Percentiles rank a stretch among this genome's conserved stretches.
Conservation (phyloP, 306 rosid genomes). For the Crotalaria pallida region DNA sequence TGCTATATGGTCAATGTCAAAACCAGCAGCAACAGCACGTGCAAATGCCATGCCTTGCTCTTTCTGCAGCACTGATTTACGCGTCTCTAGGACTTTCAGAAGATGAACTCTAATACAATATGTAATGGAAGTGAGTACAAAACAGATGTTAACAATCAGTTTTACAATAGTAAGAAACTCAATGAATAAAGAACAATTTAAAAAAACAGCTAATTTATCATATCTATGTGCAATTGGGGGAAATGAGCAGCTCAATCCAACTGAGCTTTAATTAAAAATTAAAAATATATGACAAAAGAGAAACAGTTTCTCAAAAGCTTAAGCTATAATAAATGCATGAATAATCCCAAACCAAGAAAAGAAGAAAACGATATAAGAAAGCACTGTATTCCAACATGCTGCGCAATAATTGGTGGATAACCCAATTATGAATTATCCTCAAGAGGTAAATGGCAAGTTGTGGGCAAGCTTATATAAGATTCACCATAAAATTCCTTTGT, state of each 20-base stretch:
- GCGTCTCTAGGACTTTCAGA: constrained; percentile 88
- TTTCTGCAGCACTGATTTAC: constrained; percentile 81
- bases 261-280: neutral
- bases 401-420: neutral
- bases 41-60: constrained; percentile 99
- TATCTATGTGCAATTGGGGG: neutral
- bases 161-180: constrained; percentile 13
- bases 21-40: constrained; percentile 98
- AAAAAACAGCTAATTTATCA: neutral
- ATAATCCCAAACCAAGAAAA: neutral
- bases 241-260: neutral
- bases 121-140: constrained; percentile 6
- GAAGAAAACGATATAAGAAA: neutral
- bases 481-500: neutral
- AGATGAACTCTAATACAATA: constrained; percentile 70
- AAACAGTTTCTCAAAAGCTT: constrained; percentile 7
- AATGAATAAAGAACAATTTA: neutral
- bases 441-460: neutral
- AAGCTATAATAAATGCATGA: neutral
- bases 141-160: constrained; percentile 6
- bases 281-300: neutral
- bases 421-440: neutral
- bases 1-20: constrained; percentile 66
- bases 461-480: neutral
- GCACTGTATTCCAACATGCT: neutral